Base-by-base conservation (phyloP, 805 yeast species). In the Saturnispora dispora region DNA sequence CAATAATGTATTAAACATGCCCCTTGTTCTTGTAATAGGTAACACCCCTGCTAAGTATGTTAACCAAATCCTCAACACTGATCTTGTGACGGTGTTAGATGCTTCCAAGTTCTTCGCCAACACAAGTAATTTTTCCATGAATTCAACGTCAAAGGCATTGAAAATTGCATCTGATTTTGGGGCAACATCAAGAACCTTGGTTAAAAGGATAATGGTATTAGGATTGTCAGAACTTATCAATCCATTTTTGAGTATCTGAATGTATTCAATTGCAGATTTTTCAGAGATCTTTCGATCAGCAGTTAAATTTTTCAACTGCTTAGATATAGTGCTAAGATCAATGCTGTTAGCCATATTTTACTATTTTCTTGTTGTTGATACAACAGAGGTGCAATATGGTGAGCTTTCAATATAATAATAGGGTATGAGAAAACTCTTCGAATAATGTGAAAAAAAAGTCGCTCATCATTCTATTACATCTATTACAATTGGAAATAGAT, bases 141-240 rank as follows among this genome's bases (percentile, higher is more conserved):
- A 47, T 18, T 51, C 47, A 2, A 54, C 23, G 52, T 65, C 69
- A 35, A 66, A 55, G 5, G 54, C 37, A 2, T 46, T 20, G 40
- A 55, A 55, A 32, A 66, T 48, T 2, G 22, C 36, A 45, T 63
- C 65, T 1, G 66, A 62, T 41, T 57, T 58, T 4, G 79, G 76
- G 6, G 75, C 71, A 22, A 68, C 64, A 42, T 78, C 82, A 43
- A 79, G 63, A 27, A 77, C 66, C 55, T 73, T 77, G 32, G 82
- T 77, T 30, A 82, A 63, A 4, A 79, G 79, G 1, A 76, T 75
- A 9, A 81, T 74, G 2, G 78, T 71, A 61, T 76, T 78, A 46
- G 75, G 72, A 55, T 73, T 71, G 6, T 22, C 20, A 9, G 30
- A 23, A 11, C 22, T 40, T 0, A 41, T 22, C 7, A 41, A 32